These are phyloP conservation scores for Melaleuca alternifolia DNA, from an alignment of 345 rosid species.

Conservation along the genomic window DNA sequence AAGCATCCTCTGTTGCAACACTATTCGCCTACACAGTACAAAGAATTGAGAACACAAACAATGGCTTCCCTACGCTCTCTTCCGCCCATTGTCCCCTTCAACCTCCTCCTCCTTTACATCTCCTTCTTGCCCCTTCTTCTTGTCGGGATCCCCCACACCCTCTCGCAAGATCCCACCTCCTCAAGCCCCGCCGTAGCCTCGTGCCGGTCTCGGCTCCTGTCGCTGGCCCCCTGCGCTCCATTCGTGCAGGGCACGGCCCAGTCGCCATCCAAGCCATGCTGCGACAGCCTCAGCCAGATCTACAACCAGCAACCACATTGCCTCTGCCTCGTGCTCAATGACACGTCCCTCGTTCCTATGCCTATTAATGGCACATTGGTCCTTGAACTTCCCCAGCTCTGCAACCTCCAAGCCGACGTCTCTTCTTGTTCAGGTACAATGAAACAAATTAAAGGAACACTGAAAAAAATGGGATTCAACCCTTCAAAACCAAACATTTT, in stretches of 20 bases:
- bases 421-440: slow-evolving; percentile 24
- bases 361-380: slow-evolving; percentile 67
- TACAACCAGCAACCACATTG: slow-evolving; percentile 44
- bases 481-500: background rate
- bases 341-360: slow-evolving; percentile 29
- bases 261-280: slow-evolving; percentile 48
- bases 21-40: background rate
- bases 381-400: slow-evolving; percentile 45
- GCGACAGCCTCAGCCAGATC: slow-evolving; percentile 51
- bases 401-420: slow-evolving; percentile 29
- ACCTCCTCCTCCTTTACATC: slow-evolving; percentile 1
- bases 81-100: background rate
- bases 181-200: slow-evolving; percentile 17
- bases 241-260: slow-evolving; percentile 52
- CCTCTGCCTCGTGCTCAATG: slow-evolving; percentile 60
- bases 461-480: background rate
- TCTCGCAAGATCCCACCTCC: slow-evolving; percentile 28
- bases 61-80: slow-evolving; percentile 15
- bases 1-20: background rate
- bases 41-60: background rate
- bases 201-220: slow-evolving; percentile 47
- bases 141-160: slow-evolving; percentile 7
- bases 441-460: background rate
- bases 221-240: slow-evolving; percentile 58
- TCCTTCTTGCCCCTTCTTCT: slow-evolving; percentile 13